Conservation (phyloP, 1,284 basidiomycete species). For the Irpex sp. region DNA sequence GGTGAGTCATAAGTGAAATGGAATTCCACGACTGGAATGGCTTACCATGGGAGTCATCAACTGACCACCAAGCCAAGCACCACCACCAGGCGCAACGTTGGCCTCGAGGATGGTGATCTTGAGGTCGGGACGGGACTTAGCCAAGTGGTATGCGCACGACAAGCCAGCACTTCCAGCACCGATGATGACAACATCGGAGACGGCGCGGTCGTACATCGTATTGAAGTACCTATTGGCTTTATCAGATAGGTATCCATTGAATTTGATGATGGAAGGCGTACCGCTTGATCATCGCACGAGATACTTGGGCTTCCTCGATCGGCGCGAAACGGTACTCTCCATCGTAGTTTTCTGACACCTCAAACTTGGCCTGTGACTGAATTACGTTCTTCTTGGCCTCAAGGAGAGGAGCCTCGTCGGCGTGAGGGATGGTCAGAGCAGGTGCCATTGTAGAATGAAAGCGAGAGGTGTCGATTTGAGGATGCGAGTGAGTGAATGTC, state of each 20-base stretch:
- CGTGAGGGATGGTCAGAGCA: slow-evolving; percentile 25
- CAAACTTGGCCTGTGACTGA: slow-evolving; percentile 18
- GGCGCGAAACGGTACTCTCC: slow-evolving; percentile 70
- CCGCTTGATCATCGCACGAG: slow-evolving; percentile 78
- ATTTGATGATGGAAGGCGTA: slow-evolving; percentile 26
- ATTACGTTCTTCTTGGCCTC: slow-evolving; percentile 22
- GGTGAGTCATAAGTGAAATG: background rate
- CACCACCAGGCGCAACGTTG: slow-evolving; percentile 75
- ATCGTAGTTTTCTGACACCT: slow-evolving; percentile 50
- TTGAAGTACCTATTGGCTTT: slow-evolving; percentile 54
- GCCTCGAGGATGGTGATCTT: slow-evolving; percentile 84
- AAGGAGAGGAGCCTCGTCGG: slow-evolving; percentile 22
- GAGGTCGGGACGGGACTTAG: slow-evolving; percentile 67
- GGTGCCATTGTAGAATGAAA: slow-evolving; percentile 26
- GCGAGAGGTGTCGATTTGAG: background rate
- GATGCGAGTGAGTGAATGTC: background rate
- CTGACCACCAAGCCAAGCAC: slow-evolving; percentile 81
- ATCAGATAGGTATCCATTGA: background rate
- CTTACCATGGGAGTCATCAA: slow-evolving; percentile 80
- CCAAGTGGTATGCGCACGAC: slow-evolving; percentile 76
- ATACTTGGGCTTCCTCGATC: slow-evolving; percentile 74
- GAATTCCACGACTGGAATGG: background rate
- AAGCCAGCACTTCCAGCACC: slow-evolving; percentile 81
- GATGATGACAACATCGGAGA: slow-evolving; percentile 80
- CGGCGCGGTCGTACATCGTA: slow-evolving; percentile 68